These are phyloP conservation scores for Diaporthe sp. DNA, from an alignment of 2,329 filamentous ascomycete genomes.

Conservation along the genomic window DNA sequence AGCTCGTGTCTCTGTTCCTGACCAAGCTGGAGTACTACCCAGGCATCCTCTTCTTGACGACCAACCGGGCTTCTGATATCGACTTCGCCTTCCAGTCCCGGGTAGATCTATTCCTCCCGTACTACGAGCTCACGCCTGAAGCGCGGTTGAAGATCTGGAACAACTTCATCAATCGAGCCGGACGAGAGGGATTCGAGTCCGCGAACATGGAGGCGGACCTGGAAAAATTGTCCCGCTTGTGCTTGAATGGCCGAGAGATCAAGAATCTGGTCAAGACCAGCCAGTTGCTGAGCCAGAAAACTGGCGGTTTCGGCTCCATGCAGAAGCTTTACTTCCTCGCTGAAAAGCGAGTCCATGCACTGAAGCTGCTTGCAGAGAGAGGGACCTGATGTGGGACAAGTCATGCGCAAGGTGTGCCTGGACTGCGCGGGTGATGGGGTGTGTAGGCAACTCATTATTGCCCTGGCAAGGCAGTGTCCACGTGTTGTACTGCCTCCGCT, in stretches of 20 bases:
- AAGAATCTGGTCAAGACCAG: slow-evolving; percentile 12
- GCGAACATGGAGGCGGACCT: neutral
- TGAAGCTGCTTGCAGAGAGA: slow-evolving; percentile 20
- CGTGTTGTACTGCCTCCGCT: neutral
- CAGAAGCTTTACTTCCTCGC: neutral
- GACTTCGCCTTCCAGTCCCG: slow-evolving; percentile 53
- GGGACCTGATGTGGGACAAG: neutral
- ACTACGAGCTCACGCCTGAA: slow-evolving; percentile 46
- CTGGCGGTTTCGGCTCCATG: slow-evolving; percentile 8
- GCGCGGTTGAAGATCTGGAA: slow-evolving; percentile 51
- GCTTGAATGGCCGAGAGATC: slow-evolving; percentile 21
- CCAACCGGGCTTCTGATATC: slow-evolving; percentile 51
- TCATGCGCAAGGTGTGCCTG: neutral
- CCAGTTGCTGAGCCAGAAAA: slow-evolving; percentile 15
- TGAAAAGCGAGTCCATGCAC: slow-evolving; percentile 11
- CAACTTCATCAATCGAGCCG: slow-evolving; percentile 44
- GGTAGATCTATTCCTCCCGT: slow-evolving; percentile 49
- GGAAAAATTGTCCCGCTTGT: neutral
- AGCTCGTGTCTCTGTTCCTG: slow-evolving; percentile 52
- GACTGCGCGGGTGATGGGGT: neutral
- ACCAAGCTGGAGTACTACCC: slow-evolving; percentile 51
- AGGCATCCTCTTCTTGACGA: slow-evolving; percentile 54
- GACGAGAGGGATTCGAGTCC: neutral
- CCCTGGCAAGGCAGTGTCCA: too few species aligned
- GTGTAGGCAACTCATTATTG: neutral